phyloP scores from a whole-genome alignment of 768 basidiomycete genomes.

The Panaeolus papilionaceus region DNA sequence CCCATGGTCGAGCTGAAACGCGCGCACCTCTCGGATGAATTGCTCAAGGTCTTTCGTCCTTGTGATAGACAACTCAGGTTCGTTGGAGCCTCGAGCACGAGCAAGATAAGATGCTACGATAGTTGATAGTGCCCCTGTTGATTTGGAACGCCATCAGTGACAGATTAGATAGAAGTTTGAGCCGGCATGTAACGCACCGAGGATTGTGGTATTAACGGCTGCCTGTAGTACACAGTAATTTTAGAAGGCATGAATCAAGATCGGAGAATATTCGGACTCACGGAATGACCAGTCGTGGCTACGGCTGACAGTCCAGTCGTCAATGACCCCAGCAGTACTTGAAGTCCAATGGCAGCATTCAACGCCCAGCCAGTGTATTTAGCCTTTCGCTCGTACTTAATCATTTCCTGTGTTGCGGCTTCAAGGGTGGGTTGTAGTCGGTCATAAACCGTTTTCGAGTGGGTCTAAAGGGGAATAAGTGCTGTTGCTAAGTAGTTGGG shows the following conservation, averaged over 20 bases:
- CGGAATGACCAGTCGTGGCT: conserved; percentile 45
- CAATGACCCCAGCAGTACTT: conserved; percentile 70
- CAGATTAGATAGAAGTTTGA: background rate
- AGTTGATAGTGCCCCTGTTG: conserved; percentile 64
- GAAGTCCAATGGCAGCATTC: conserved; percentile 61
- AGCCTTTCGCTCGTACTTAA: conserved; percentile 54
- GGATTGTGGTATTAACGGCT: conserved; percentile 41
- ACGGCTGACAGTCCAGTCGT: conserved; percentile 67
- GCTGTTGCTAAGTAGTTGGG: background rate
- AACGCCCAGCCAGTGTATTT: conserved; percentile 40
- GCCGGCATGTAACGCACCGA: conserved; percentile 34
- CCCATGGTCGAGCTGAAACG: conserved; percentile 65
- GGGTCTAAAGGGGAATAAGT: background rate
- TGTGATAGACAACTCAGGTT: conserved; percentile 67
- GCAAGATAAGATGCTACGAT: conserved; percentile 77
- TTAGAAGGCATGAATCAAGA: background rate
- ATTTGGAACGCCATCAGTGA: background rate
- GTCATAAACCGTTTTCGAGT: conserved; percentile 44
- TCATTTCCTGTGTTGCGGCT: conserved; percentile 47
- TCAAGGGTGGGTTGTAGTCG: conserved; percentile 59
- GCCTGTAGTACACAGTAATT: conserved; percentile 32
- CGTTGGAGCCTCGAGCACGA: conserved; percentile 68
- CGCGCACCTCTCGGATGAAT: conserved; percentile 66
- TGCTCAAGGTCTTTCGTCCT: conserved; percentile 68
- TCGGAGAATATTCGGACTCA: conserved; percentile 26